These are phyloP conservation scores for Paralagenidium karlingii DNA, from an alignment of 352 stramenopile genomes.

Conservation along the genomic window DNA sequence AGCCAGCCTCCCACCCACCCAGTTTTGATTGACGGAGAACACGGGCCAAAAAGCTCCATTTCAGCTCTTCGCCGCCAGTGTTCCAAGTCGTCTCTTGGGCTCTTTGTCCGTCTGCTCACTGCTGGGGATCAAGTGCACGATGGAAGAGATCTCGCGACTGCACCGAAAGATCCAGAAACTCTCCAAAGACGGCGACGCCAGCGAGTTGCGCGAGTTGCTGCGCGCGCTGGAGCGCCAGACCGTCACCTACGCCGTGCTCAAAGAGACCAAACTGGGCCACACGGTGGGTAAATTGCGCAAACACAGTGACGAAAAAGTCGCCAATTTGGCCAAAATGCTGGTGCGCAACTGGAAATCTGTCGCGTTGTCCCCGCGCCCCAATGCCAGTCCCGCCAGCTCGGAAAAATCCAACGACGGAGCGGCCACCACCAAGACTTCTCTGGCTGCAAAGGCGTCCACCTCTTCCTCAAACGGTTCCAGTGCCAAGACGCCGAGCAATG, in stretches of 20 bases:
- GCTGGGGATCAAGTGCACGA: constrained; percentile 15
- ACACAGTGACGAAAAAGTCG: constrained; percentile 74
- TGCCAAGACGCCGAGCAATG: not conserved
- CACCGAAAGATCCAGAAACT: constrained; percentile 67
- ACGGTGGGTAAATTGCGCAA: constrained; percentile 83
- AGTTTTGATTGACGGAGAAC: not conserved
- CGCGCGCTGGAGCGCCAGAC: constrained; percentile 34
- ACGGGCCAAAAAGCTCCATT: not conserved
- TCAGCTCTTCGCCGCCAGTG: no score
- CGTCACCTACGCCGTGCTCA: constrained; percentile 59
- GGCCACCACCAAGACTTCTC: constrained; percentile 1
- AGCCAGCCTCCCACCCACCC: not conserved
- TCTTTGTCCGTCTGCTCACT: not conserved
- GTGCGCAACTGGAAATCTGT: constrained; percentile 80
- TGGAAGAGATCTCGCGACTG: constrained; percentile 56
- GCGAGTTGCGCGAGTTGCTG: constrained; percentile 42
- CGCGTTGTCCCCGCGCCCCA: constrained; percentile 40
- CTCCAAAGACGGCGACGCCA: constrained; percentile 38
- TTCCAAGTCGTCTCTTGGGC: not conserved
- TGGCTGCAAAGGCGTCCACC: constrained; percentile 1
- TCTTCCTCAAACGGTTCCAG: constrained; percentile 14
- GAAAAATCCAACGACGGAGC: constrained; percentile 12
- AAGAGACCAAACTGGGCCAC: constrained; percentile 76
- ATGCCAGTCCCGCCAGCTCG: constrained; percentile 1
- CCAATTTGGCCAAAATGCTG: constrained; percentile 53